Percentiles rank a stretch among this genome's conserved stretches.
phyloP scores from a whole-genome alignment of 768 basidiomycete species.

The Phlebiopsis gigantea region DNA sequence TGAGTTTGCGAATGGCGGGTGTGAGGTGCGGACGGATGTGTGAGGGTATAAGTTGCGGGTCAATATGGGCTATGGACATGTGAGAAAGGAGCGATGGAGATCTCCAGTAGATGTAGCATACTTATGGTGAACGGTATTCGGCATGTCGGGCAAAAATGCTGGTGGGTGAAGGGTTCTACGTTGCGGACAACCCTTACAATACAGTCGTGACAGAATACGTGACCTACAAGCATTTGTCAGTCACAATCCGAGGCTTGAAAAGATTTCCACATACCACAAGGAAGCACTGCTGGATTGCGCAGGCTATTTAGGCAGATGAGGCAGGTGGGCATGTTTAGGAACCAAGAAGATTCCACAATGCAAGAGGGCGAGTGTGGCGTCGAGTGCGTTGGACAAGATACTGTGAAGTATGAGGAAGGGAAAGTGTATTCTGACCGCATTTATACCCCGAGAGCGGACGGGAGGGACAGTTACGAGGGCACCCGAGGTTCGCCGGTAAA shows the following conservation, averaged over 20 bases:
- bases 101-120: conserved; percentile 23
- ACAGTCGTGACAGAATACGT: conserved; percentile 61
- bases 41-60: conserved; percentile 46
- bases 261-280: conserved; percentile 63
- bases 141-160: conserved; percentile 56
- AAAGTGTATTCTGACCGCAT: neutral
- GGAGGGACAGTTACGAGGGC: neutral
- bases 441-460: neutral
- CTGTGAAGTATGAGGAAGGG: neutral
- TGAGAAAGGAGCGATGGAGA: neutral
- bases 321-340: conserved; percentile 41
- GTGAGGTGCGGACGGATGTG: conserved; percentile 54
- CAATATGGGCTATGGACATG: conserved; percentile 35
- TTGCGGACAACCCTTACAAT: conserved; percentile 44
- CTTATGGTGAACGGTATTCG: conserved; percentile 50
- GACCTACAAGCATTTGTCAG: conserved; percentile 43
- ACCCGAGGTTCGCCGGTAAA: conserved; percentile 3
- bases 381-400: neutral
- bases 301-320: conserved; percentile 55
- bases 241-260: too few species aligned
- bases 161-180: conserved; percentile 39
- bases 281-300: conserved; percentile 51
- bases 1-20: conserved; percentile 53
- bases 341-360: neutral
- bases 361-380: neutral